A percentile compares a stretch with the other conserved stretches of the same genome.
These are phyloP conservation scores for Juglanconis oblonga DNA, from an alignment of 2,329 filamentous ascomycete genomes.

Conservation along the genomic window DNA sequence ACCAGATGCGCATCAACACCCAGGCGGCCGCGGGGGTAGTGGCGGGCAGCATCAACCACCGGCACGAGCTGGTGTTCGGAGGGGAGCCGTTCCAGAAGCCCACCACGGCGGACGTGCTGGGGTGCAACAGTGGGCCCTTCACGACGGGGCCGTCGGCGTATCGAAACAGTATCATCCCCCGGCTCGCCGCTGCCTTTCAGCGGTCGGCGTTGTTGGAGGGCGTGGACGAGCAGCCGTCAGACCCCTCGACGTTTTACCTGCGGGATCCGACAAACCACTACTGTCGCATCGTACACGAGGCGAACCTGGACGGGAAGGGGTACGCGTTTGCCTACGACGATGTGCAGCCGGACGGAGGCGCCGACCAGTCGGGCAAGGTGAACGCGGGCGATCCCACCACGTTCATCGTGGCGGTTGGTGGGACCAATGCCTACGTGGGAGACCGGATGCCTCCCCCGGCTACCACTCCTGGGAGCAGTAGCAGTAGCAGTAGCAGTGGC, in stretches of 20 bases:
- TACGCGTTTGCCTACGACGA: slow-evolving; percentile 64
- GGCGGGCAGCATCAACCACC: slow-evolving; percentile 43
- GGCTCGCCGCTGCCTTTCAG: slow-evolving; percentile 48
- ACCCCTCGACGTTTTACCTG: slow-evolving; percentile 34
- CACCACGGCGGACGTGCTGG: slow-evolving; percentile 61
- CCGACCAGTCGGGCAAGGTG: slow-evolving; percentile 55
- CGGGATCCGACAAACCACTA: slow-evolving; percentile 55
- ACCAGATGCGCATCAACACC: slow-evolving; percentile 58
- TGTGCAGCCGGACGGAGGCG: slow-evolving; percentile 48
- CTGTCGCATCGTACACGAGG: slow-evolving; percentile 52
- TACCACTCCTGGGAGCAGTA: background rate
- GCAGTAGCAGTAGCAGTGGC: background rate
- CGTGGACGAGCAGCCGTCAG: slow-evolving; percentile 39
- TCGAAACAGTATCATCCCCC: slow-evolving; percentile 45
- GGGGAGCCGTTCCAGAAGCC: slow-evolving; percentile 52
- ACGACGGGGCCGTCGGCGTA: slow-evolving; percentile 36
- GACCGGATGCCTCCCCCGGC: slow-evolving; percentile 1
- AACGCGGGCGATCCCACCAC: slow-evolving; percentile 47
- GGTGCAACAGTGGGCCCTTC: slow-evolving; percentile 63
- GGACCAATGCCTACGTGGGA: slow-evolving; percentile 29
- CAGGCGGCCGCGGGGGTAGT: slow-evolving; percentile 58
- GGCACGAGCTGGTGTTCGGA: slow-evolving; percentile 36
- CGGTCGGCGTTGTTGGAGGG: slow-evolving; percentile 49
- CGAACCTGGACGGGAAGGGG: slow-evolving; percentile 51
- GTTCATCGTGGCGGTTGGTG: slow-evolving; percentile 51